Evolutionary conservation across 2,329 filamentous ascomycete species (phyloP), one percentile per base, ranked within the genome.

Genomic region (Microdochium paspali): DNA sequence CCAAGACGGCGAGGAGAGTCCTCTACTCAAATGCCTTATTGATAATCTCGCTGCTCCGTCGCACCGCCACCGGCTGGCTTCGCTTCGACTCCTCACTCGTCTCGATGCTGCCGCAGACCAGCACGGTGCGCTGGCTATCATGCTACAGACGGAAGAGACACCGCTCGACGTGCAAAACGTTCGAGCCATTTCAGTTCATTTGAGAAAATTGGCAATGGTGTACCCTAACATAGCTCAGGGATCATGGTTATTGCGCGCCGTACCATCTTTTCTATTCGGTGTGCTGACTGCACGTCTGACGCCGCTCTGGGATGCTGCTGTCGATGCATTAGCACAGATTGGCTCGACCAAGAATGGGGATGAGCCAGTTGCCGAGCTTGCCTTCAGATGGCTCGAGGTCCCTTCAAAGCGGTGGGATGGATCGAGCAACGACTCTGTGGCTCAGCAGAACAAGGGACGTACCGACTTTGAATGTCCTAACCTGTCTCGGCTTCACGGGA

Each of bases 401-500:
- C 68, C 77, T 1, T 82, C 80, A 2, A 68, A 74, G 39, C 68
- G 72, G 44, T 80, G 77, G 72, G 70, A 69, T 1, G 71, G 73
- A 0, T 63, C 71, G 1, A 60, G 58, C 24, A 61, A 58, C 40
- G 57, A 61, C 13, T 49, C 59, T 2, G 56, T 64, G 15, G 61
- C 62, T 24, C 53, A 65, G 2, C 58, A 58, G 24, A 67, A 63
- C 13, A 59, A 59, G 2, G 68, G 73, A 24, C 58, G 79, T 25
- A 88, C 83, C 1, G 82, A 93, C 54, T 98, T 95, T 55, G 84
- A 95, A 62, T 97, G 91, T 61, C 84, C 82, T 20, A 90, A 93
- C 54, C 62, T 91, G 30, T 72, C 73, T 28, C 74, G 72, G 25
- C 65, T 95, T 1, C 68, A 77, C 43, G 68, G 69, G 13, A 63